Conservation (phyloP, 768 basidiomycete species). For the Polyporus arcularius region DNA sequence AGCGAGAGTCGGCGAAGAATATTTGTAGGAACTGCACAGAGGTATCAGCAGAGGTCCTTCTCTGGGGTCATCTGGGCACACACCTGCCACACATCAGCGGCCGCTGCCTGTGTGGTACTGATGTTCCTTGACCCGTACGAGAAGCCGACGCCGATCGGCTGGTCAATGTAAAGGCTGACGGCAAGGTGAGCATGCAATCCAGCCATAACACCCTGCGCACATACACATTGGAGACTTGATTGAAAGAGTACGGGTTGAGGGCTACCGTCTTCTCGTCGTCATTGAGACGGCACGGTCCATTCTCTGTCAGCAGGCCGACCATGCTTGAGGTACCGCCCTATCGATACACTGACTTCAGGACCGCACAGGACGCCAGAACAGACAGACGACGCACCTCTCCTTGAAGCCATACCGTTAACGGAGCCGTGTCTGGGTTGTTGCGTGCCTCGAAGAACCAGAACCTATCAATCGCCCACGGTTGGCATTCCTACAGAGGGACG, state of each 20-base stretch:
- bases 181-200: not conserved
- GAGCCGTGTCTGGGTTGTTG: constrained; percentile 57
- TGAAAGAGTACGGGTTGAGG: constrained; percentile 59
- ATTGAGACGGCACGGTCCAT: constrained; percentile 43
- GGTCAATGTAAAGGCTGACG: constrained; percentile 55
- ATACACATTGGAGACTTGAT: constrained; percentile 51
- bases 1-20: constrained; percentile 55
- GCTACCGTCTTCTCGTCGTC: constrained; percentile 51
- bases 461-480: constrained; percentile 39
- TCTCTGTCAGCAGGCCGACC: constrained; percentile 44
- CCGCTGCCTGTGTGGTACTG: constrained; percentile 53
- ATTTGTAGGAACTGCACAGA: constrained; percentile 53
- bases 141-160: constrained; percentile 63
- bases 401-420: constrained; percentile 69
- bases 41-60: not conserved
- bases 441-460: constrained; percentile 72
- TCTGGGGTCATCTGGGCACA: not conserved
- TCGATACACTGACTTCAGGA: not conserved
- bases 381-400: constrained; percentile 38
- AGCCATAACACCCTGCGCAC: not conserved
- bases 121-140: constrained; percentile 54
- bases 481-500: constrained; percentile 47
- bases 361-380: not conserved
- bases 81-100: constrained; percentile 52
- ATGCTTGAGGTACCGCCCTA: constrained; percentile 42